These are phyloP conservation scores for Heterobasidion parviporum DNA, from an alignment of 1,284 basidiomycete genomes.

Conservation along the genomic window DNA sequence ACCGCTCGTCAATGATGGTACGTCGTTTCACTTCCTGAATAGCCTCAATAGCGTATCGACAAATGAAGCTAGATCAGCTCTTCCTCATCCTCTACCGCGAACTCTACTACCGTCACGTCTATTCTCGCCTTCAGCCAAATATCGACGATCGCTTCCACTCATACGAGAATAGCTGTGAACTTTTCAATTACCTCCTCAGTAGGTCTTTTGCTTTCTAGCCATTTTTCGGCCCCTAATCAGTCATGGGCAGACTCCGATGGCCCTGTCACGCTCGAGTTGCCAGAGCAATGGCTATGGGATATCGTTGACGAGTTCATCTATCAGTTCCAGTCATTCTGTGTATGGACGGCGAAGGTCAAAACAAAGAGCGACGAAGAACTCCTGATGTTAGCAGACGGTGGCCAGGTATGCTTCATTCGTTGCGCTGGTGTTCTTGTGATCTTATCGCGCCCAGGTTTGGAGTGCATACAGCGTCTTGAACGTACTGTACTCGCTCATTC, in stretches of 20 bases:
- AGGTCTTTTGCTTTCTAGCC: conserved; percentile 15
- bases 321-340: conserved; percentile 95
- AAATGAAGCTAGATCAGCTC: conserved; percentile 61
- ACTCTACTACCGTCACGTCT: conserved; percentile 91
- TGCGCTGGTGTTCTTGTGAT: neutral
- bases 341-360: conserved; percentile 82
- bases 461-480: conserved; percentile 96
- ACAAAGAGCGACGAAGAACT: conserved; percentile 89
- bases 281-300: conserved; percentile 98
- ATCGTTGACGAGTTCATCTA: conserved; percentile 99
- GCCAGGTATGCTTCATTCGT: conserved; percentile 39
- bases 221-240: neutral
- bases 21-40: conserved; percentile 15
- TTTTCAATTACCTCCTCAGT: conserved; percentile 94
- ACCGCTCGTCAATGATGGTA: conserved; percentile 87
- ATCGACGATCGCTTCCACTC: conserved; percentile 98
- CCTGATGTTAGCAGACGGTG: conserved; percentile 70
- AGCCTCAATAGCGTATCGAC: neutral
- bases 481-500: conserved; percentile 95
- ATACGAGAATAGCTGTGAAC: conserved; percentile 97
- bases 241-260: conserved; percentile 73
- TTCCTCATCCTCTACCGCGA: conserved; percentile 97
- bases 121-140: conserved; percentile 91
- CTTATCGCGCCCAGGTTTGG: conserved; percentile 59
- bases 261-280: conserved; percentile 86